Conservation (phyloP, 148 eudicot genomes). For the Fagopyrum tataricum region DNA sequence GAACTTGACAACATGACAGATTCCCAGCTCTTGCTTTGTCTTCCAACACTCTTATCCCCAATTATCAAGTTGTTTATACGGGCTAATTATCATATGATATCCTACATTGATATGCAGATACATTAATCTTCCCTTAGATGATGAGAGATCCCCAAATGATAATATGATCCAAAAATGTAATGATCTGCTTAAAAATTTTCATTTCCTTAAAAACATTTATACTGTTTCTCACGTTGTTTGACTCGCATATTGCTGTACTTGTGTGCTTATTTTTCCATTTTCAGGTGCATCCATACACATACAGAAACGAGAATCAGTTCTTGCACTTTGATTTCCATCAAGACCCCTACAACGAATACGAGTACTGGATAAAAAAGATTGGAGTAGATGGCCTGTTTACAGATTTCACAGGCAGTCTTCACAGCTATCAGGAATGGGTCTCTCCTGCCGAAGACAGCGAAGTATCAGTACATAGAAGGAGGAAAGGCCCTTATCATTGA, state of each 20-base stretch:
- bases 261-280: neutral
- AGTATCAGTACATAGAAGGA: constrained; percentile 6
- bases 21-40: neutral
- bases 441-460: constrained; percentile 20
- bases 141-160: too few relatives aligned
- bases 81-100: neutral
- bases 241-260: neutral
- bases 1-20: neutral
- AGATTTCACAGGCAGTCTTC: constrained; percentile 90
- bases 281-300: constrained; percentile 96
- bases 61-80: neutral
- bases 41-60: neutral
- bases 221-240: neutral
- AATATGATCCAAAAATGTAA: too few relatives aligned
- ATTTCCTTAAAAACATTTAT: neutral
- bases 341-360: constrained; percentile 77
- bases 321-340: constrained; percentile 70
- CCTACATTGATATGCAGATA: neutral
- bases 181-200: neutral
- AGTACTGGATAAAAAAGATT: constrained; percentile 74
- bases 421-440: constrained; percentile 61
- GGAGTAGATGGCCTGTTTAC: constrained; percentile 92
- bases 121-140: neutral
- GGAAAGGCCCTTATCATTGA: neutral
- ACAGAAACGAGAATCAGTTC: constrained; percentile 63